A percentile compares a stretch with the other conserved stretches of the same genome.
These are phyloP conservation scores for Tardiomyces depauwii DNA, from an alignment of 1,139 yeast species.

Conservation along the genomic window DNA sequence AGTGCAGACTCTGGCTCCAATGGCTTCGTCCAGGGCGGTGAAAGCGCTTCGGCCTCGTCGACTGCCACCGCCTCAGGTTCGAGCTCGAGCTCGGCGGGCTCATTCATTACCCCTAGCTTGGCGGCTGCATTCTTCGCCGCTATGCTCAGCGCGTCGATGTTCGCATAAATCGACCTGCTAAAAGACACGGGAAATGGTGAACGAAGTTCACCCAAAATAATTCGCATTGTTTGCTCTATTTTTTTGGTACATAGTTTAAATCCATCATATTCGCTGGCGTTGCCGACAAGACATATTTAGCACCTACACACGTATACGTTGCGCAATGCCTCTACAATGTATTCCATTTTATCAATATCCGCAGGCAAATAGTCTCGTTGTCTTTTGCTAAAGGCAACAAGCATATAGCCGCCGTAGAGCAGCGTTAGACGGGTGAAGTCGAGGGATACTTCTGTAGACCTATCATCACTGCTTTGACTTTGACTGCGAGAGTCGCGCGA, in stretches of 20 bases:
- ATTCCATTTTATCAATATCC: constrained; percentile 36
- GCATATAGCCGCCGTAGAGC: constrained; percentile 46
- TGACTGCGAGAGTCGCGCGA: not conserved
- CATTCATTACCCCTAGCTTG: constrained; percentile 3
- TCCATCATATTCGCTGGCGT: not conserved
- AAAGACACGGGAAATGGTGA: not conserved
- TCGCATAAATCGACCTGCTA: not conserved
- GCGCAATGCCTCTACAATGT: constrained; percentile 21
- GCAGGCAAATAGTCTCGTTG: constrained; percentile 29
- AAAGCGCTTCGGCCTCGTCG: not conserved
- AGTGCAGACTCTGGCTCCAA: too few species aligned
- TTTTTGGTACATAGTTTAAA: not conserved
- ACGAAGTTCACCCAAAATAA: not conserved
- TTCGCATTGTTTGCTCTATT: not conserved
- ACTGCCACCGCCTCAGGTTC: not conserved
- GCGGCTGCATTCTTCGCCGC: constrained; percentile 7
- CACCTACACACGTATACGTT: constrained; percentile 13
- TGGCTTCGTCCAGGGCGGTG: too few species aligned
- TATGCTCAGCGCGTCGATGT: constrained; percentile 5
- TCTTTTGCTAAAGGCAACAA: constrained; percentile 37
- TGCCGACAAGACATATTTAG: not conserved
- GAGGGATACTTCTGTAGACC: not conserved
- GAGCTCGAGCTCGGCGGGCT: not conserved
- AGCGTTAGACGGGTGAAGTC: constrained; percentile 28
- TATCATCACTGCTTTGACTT: not conserved